phyloP scores from a whole-genome alignment of 2,329 filamentous ascomycete genomes.

The Pyrenophora tritici-repentis region DNA sequence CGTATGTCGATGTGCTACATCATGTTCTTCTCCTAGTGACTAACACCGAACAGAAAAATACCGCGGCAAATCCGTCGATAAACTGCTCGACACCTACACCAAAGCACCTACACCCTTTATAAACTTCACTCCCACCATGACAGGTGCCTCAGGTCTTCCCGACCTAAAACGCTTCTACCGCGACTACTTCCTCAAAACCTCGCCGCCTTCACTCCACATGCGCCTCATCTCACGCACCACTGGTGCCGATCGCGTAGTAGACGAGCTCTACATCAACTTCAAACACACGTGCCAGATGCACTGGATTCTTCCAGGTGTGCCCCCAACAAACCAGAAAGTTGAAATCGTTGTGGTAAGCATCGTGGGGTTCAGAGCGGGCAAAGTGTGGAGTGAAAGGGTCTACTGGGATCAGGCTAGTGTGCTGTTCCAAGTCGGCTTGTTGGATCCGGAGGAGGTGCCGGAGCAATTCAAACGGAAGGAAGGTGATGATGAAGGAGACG shows the following conservation, averaged over 20 bases:
- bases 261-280: conserved; percentile 63
- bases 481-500: conserved; percentile 47
- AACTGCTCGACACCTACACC: conserved; percentile 47
- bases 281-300: conserved; percentile 61
- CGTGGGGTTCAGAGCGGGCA: conserved; percentile 59
- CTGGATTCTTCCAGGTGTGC: conserved; percentile 64
- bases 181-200: conserved; percentile 58
- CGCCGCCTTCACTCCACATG: conserved; percentile 56
- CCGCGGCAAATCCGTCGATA: conserved; percentile 42
- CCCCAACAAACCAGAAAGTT: conserved; percentile 61
- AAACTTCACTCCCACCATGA: conserved; percentile 53
- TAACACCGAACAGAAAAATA: conserved; percentile 40
- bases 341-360: conserved; percentile 63
- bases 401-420: conserved; percentile 69
- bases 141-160: conserved; percentile 51
- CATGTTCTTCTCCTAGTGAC: not conserved
- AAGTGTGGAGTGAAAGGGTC: conserved; percentile 61
- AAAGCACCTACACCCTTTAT: conserved; percentile 45
- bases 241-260: conserved; percentile 63
- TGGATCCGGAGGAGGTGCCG: conserved; percentile 62
- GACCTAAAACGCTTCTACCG: conserved; percentile 59
- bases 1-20: conserved; percentile 23
- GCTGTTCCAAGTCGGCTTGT: conserved; percentile 61
- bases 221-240: conserved; percentile 63
- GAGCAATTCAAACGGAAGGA: conserved; percentile 30